Conservation (phyloP, 2,329 filamentous ascomycete genomes). For the Pochonia chlamydosporia region DNA sequence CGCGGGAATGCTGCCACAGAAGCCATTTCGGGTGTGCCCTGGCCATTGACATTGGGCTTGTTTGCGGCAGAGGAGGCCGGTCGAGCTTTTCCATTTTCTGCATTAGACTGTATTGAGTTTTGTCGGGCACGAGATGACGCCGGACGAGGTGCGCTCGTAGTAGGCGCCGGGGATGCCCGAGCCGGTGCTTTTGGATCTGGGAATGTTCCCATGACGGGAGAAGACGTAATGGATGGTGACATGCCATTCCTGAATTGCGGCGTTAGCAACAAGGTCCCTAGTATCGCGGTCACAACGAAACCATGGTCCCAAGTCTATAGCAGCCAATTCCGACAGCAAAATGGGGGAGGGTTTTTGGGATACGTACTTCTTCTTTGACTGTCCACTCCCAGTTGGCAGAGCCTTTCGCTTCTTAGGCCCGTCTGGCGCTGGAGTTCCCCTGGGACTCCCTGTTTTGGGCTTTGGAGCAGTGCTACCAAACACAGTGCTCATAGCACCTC, state of each 20-base stretch:
- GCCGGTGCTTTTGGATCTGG: slow-evolving; percentile 51
- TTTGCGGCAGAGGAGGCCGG: slow-evolving; percentile 26
- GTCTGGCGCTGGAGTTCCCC: slow-evolving; percentile 63
- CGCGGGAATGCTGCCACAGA: slow-evolving; percentile 21
- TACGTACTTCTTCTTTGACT: slow-evolving; percentile 71
- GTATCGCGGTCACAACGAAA: slow-evolving; percentile 3
- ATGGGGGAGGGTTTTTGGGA: background rate
- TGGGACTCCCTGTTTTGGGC: slow-evolving; percentile 57
- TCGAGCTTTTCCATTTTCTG: slow-evolving; percentile 42
- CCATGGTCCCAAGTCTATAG: too few species aligned
- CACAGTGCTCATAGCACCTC: slow-evolving; percentile 55
- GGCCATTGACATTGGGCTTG: slow-evolving; percentile 49
- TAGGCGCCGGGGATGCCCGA: slow-evolving; percentile 55
- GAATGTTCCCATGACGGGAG: slow-evolving; percentile 66
- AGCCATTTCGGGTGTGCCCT: slow-evolving; percentile 31
- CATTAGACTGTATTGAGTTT: slow-evolving; percentile 60
- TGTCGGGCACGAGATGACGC: slow-evolving; percentile 68
- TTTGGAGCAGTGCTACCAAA: slow-evolving; percentile 47
- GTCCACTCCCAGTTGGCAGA: slow-evolving; percentile 58
- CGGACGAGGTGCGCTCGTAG: slow-evolving; percentile 48
- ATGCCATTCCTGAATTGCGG: slow-evolving; percentile 38
- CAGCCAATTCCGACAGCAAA: too few species aligned
- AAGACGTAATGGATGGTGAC: slow-evolving; percentile 68
- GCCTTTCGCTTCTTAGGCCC: slow-evolving; percentile 68
- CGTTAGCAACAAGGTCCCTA: background rate